phyloP scores from a whole-genome alignment of 2,329 filamentous ascomycete species.

The Cyphellophora attinorum region DNA sequence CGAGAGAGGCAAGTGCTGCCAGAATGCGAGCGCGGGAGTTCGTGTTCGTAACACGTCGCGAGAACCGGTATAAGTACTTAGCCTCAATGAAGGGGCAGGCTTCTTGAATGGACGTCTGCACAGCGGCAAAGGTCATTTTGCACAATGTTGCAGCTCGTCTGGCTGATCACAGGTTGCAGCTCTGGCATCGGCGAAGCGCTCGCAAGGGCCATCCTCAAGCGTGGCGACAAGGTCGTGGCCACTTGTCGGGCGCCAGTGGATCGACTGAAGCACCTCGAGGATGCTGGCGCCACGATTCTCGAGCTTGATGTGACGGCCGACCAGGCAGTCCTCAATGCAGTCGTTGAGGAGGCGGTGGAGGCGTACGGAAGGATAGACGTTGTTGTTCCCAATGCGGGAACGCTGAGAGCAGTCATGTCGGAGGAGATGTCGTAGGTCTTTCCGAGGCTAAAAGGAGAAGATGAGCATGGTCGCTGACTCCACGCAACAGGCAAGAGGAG shows the following conservation, averaged over 20 bases:
- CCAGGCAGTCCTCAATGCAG: not conserved
- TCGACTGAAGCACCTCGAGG: slow-evolving; percentile 17
- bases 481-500: no score
- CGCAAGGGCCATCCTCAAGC: slow-evolving; percentile 18
- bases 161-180: slow-evolving; percentile 27
- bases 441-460: not conserved
- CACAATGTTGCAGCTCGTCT: slow-evolving; percentile 19
- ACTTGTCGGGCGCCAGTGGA: slow-evolving; percentile 21
- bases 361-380: slow-evolving; percentile 15
- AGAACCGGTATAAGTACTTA: no score
- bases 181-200: slow-evolving; percentile 25
- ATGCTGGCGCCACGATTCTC: slow-evolving; percentile 17
- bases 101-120: no score
- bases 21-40: no score
- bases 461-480: not conserved
- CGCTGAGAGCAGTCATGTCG: not conserved
- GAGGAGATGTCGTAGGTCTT: not conserved
- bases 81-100: no score
- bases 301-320: slow-evolving; percentile 14
- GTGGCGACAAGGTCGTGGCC: slow-evolving; percentile 27
- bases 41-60: no score
- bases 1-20: no score
- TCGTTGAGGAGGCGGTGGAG: not conserved
- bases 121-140: no score
- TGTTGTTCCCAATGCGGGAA: slow-evolving; percentile 20